A percentile compares a stretch with the other conserved stretches of the same genome.
phyloP scores from a whole-genome alignment of 768 basidiomycete species.

The Leccinum subgranulosum region DNA sequence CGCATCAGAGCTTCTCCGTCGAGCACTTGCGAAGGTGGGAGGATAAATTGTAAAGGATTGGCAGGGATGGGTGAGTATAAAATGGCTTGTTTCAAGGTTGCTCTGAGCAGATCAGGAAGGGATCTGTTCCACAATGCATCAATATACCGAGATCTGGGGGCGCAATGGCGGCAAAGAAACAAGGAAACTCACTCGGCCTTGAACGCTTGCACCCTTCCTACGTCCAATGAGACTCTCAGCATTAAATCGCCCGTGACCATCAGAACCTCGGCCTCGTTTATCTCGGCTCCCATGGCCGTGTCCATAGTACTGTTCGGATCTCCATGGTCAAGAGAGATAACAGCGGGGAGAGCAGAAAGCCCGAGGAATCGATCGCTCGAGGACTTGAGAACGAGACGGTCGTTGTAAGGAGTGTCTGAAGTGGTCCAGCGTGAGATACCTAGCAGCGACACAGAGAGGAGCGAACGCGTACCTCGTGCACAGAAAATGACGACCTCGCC shows the following conservation, averaged over 20 bases:
- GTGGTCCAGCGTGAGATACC: background rate
- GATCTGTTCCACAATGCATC: slow-evolving; percentile 47
- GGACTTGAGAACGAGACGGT: slow-evolving; percentile 71
- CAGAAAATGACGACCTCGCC: slow-evolving; percentile 75
- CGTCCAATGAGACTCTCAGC: slow-evolving; percentile 62
- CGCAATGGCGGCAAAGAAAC: background rate
- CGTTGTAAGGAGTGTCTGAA: slow-evolving; percentile 65
- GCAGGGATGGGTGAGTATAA: slow-evolving; percentile 69
- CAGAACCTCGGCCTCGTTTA: slow-evolving; percentile 20
- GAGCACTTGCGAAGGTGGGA: slow-evolving; percentile 62
- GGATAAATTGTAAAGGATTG: slow-evolving; percentile 79
- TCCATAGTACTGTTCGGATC: slow-evolving; percentile 12
- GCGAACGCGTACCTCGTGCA: slow-evolving; percentile 48
- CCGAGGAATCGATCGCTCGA: slow-evolving; percentile 68
- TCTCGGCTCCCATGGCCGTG: slow-evolving; percentile 3
- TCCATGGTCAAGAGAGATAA: slow-evolving; percentile 20
- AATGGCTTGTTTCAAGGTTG: slow-evolving; percentile 81
- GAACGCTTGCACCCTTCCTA: slow-evolving; percentile 59
- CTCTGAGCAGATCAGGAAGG: slow-evolving; percentile 64
- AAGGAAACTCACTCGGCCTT: slow-evolving; percentile 53
- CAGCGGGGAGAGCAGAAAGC: slow-evolving; percentile 46
- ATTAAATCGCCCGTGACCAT: slow-evolving; percentile 62
- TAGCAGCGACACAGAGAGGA: background rate
- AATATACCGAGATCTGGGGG: background rate
- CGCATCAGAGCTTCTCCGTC: slow-evolving; percentile 78